These are phyloP conservation scores for Penicillium hordei DNA, from an alignment of 2,329 filamentous ascomycete genomes.

Conservation along the genomic window DNA sequence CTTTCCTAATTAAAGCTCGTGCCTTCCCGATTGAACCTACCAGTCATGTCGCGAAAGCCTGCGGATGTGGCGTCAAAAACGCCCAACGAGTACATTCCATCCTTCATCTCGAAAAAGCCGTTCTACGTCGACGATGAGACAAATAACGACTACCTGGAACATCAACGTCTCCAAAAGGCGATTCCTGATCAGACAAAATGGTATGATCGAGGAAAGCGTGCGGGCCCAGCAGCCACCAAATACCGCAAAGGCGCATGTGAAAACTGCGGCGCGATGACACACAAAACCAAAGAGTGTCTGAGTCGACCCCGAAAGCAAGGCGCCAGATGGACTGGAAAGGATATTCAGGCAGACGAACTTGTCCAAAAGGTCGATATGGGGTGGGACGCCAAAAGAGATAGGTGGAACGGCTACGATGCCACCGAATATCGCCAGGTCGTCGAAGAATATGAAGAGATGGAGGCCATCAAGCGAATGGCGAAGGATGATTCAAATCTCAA, in stretches of 20 bases:
- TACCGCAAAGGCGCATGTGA: constrained; percentile 98
- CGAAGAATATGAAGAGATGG: constrained; percentile 83
- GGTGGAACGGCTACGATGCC: constrained; percentile 97
- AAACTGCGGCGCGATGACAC: constrained; percentile 96
- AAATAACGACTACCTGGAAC: constrained; percentile 85
- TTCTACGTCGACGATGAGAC: constrained; percentile 86
- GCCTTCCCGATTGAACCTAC: not conserved
- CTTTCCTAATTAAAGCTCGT: not conserved
- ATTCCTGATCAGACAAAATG: constrained; percentile 74
- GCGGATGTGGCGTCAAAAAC: constrained; percentile 66
- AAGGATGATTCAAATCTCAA: constrained; percentile 52
- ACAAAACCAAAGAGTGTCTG: constrained; percentile 92
- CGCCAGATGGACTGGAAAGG: constrained; percentile 85
- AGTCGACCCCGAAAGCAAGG: constrained; percentile 84
- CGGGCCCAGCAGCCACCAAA: constrained; percentile 86
- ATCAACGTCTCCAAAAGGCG: constrained; percentile 79
- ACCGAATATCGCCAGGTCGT: constrained; percentile 84
- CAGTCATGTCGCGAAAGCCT: constrained; percentile 49
- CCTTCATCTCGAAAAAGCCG: constrained; percentile 96
- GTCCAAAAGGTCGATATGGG: constrained; percentile 82
- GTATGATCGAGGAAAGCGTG: constrained; percentile 87
- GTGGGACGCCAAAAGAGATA: constrained; percentile 96
- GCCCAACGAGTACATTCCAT: constrained; percentile 97
- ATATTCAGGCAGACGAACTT: constrained; percentile 90
- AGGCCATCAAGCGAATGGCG: constrained; percentile 66